Conservation (phyloP, 2,329 filamentous ascomycete genomes). For the Gaeumannomyces tritici region DNA sequence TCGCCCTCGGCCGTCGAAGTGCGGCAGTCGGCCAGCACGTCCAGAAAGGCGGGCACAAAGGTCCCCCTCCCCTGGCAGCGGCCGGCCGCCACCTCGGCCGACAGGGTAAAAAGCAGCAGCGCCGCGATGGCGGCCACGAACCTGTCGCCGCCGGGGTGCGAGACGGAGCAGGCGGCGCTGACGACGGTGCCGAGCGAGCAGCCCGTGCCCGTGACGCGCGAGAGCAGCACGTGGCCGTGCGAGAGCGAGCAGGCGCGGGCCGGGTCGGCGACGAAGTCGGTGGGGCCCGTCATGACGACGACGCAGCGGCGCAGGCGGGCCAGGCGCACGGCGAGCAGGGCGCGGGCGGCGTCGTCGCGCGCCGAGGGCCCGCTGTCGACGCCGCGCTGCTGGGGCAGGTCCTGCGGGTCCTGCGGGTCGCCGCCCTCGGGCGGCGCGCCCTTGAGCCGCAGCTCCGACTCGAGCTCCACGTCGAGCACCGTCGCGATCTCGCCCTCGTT, state of each 20-base stretch:
- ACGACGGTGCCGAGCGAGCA: slow-evolving; percentile 79
- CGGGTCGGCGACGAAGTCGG: slow-evolving; percentile 73
- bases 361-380: slow-evolving; percentile 64
- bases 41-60: slow-evolving; percentile 78
- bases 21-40: slow-evolving; percentile 46
- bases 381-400: slow-evolving; percentile 57
- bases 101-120: slow-evolving; percentile 65
- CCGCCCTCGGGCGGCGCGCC: slow-evolving; percentile 67
- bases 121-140: slow-evolving; percentile 66
- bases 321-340: slow-evolving; percentile 52
- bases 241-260: slow-evolving; percentile 45
- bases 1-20: slow-evolving; percentile 7
- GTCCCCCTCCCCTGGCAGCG: slow-evolving; percentile 71
- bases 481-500: slow-evolving; percentile 83
- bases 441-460: slow-evolving; percentile 41
- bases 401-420: slow-evolving; percentile 9
- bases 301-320: slow-evolving; percentile 60
- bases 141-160: slow-evolving; percentile 34
- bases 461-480: slow-evolving; percentile 33
- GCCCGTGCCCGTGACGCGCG: slow-evolving; percentile 67
- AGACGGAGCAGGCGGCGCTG: slow-evolving; percentile 51
- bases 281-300: slow-evolving; percentile 72
- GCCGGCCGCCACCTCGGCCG: slow-evolving; percentile 60
- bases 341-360: slow-evolving; percentile 36
- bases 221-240: slow-evolving; percentile 69